These are phyloP conservation scores for Vitis hybrid DNA, from an alignment of 177 flowering plant species.

Conservation along the genomic window DNA sequence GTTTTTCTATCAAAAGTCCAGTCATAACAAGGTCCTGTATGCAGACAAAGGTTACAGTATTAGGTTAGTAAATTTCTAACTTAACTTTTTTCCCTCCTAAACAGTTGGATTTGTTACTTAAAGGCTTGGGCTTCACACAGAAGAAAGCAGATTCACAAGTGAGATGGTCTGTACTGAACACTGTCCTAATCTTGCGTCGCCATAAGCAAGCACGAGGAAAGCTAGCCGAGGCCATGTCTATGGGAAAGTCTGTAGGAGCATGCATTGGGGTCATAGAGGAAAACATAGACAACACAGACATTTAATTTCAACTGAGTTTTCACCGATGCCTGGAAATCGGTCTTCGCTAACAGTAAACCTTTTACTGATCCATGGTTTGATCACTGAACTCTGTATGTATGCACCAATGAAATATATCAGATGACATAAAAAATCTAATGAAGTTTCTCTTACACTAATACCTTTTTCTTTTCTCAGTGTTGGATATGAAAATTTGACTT, in stretches of 20 bases:
- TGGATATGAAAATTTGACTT: no score
- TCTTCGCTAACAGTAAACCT: not conserved
- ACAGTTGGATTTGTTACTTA: constrained; percentile 72
- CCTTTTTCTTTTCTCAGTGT: no score
- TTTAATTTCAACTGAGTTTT: constrained; percentile 21
- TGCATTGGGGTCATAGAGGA: constrained; percentile 72
- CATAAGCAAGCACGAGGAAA: constrained; percentile 51
- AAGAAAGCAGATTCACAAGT: constrained; percentile 96
- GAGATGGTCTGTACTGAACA: constrained; percentile 89
- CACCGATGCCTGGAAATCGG: not conserved
- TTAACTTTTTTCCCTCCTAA: constrained; percentile 6
- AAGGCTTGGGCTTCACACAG: constrained; percentile 79
- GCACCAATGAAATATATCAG: no score
- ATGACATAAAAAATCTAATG: no score
- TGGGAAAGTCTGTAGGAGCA: constrained; percentile 62
- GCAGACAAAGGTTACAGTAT: not conserved
- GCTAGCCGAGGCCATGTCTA: constrained; percentile 79
- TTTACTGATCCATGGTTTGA: no score
- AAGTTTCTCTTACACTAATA: no score
- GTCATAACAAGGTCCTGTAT: not conserved
- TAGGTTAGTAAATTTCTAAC: not conserved
- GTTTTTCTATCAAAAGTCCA: not conserved
- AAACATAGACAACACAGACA: constrained; percentile 34
- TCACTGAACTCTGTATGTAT: no score
- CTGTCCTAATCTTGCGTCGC: constrained; percentile 64